Percentiles rank a stretch among this genome's conserved stretches.
Conservation (phyloP, 345 rosid genomes). For the Adansonia digitata region DNA sequence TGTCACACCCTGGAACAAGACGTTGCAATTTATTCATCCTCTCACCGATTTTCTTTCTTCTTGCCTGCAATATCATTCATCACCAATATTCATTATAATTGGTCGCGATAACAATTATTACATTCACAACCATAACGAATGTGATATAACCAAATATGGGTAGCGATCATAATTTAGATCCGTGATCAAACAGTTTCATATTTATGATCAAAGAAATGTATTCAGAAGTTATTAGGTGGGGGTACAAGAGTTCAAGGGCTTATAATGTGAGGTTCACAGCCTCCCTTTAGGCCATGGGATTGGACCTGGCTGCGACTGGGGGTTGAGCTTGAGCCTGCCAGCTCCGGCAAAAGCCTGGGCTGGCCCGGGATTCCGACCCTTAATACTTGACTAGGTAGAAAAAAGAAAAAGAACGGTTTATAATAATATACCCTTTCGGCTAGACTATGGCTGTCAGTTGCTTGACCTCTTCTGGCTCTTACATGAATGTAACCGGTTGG, state of each 20-base stretch:
- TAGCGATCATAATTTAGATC: too few relatives aligned
- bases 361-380: not conserved
- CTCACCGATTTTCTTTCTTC: slow-evolving; percentile 76
- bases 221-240: too few relatives aligned
- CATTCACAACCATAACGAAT: too few relatives aligned
- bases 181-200: too few relatives aligned
- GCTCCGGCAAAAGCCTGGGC: not conserved
- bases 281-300: not conserved
- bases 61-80: slow-evolving; percentile 31
- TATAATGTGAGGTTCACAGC: too few relatives aligned
- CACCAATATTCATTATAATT: not conserved
- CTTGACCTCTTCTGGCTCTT: slow-evolving; percentile 83
- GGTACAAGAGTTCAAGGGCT: too few relatives aligned
- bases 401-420: not conserved
- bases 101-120: too few relatives aligned
- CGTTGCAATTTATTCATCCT: slow-evolving; percentile 58
- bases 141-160: too few relatives aligned
- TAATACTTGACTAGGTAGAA: not conserved
- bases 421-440: slow-evolving; percentile 69
- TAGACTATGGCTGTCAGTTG: slow-evolving; percentile 68
- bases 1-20: slow-evolving; percentile 80
- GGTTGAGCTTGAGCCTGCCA: not conserved
- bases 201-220: too few relatives aligned
- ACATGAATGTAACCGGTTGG: slow-evolving; percentile 69
- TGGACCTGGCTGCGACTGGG: not conserved